Evolutionary conservation across 495 filamentous ascomycete genomes (phyloP).

Genomic region (Xanthoparmelia taractica): DNA sequence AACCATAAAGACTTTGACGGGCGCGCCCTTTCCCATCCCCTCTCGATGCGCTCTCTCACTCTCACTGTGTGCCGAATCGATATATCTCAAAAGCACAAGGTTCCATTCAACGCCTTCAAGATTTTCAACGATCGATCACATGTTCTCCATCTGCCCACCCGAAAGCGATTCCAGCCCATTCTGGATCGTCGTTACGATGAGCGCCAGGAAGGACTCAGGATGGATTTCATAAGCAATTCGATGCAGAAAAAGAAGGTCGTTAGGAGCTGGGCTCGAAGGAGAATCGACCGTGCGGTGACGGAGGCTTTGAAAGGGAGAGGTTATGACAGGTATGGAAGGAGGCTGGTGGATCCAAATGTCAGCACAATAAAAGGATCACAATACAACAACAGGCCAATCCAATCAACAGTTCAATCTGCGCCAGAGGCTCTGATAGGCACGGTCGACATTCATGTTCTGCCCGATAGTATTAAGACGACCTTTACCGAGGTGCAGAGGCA

Average conservation of each 20-base stretch:
- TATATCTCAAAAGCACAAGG: slow-evolving; percentile 9
- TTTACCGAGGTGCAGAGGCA: slow-evolving; percentile 18
- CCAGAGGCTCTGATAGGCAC: slow-evolving; percentile 13
- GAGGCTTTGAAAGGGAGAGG: slow-evolving; percentile 49
- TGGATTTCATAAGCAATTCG: slow-evolving; percentile 26
- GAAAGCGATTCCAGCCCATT: slow-evolving; percentile 7
- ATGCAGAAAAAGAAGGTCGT: slow-evolving; percentile 40
- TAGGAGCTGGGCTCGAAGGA: slow-evolving; percentile 43
- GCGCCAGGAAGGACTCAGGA: slow-evolving; percentile 28
- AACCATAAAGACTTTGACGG: background rate
- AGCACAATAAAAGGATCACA: background rate
- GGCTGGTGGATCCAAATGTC: slow-evolving; percentile 2
- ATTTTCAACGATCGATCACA: slow-evolving; percentile 22
- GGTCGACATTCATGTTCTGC: slow-evolving; percentile 5
- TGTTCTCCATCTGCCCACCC: slow-evolving; percentile 21
- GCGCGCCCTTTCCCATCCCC: background rate
- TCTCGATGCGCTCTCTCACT: slow-evolving; percentile 9
- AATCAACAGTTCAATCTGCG: no score
- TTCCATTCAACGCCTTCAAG: slow-evolving; percentile 1
- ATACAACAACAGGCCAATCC: background rate
- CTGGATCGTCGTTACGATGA: slow-evolving; percentile 8
- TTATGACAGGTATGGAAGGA: slow-evolving; percentile 46
- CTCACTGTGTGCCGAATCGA: slow-evolving; percentile 10
- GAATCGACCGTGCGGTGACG: slow-evolving; percentile 45
- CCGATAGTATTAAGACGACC: background rate